Conservation (phyloP, 2,329 filamentous ascomycete species). For the Harringtonia lauricola region DNA sequence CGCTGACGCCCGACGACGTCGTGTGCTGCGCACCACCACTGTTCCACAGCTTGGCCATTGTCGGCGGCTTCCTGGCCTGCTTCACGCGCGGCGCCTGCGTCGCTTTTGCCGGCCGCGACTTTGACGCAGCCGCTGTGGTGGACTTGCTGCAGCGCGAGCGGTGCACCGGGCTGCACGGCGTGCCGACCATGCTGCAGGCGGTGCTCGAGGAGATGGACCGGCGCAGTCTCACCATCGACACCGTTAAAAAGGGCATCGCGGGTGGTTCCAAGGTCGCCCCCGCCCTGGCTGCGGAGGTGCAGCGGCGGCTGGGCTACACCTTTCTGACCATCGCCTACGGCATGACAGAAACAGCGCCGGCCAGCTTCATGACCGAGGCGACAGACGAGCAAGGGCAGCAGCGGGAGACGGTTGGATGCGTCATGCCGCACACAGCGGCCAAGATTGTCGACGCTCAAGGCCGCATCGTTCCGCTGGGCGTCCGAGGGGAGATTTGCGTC, state of each 20-base stretch:
- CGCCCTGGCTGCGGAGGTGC: constrained; percentile 62
- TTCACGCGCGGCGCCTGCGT: constrained; percentile 67
- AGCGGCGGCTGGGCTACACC: constrained; percentile 61
- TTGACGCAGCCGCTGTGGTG: constrained; percentile 56
- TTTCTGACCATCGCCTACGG: constrained; percentile 59
- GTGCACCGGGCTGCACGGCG: constrained; percentile 68
- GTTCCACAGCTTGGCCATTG: constrained; percentile 79
- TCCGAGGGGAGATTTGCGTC: constrained; percentile 64
- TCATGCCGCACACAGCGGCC: constrained; percentile 65
- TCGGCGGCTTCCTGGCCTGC: constrained; percentile 61
- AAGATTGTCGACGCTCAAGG: constrained; percentile 67
- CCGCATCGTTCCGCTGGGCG: constrained; percentile 54
- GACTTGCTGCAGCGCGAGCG: constrained; percentile 53
- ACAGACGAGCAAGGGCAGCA: constrained; percentile 57
- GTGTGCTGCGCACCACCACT: constrained; percentile 75
- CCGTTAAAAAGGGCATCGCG: constrained; percentile 64
- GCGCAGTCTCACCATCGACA: neutral
- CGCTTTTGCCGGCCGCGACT: constrained; percentile 65
- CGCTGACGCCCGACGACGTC: constrained; percentile 52
- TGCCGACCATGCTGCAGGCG: constrained; percentile 63
- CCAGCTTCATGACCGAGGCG: constrained; percentile 70
- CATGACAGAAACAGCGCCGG: constrained; percentile 68
- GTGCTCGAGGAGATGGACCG: neutral
- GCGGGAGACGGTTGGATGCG: constrained; percentile 61
- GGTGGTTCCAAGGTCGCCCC: constrained; percentile 68